These are phyloP conservation scores for Catenaria anguillulae DNA, from an alignment of 371 early-diverging fungal species.

Conservation along the genomic window DNA sequence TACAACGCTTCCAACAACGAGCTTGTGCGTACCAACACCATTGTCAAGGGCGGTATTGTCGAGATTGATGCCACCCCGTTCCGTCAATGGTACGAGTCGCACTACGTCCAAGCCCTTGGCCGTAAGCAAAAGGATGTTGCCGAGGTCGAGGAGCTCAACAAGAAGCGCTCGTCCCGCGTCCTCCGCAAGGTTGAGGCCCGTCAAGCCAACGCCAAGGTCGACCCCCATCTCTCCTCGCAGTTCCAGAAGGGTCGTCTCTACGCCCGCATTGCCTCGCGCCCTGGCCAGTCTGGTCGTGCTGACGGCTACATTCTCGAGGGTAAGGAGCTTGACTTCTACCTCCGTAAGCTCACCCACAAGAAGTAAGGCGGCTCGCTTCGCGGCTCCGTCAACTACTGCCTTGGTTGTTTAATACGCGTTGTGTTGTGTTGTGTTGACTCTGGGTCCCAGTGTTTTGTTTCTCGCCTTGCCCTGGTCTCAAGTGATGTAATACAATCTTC, in stretches of 20 bases:
- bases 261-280: constrained; percentile 90
- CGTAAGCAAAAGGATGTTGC: constrained; percentile 64
- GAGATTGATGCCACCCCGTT: constrained; percentile 98
- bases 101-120: constrained; percentile 82
- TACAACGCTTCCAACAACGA: constrained; percentile 99
- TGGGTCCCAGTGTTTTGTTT: no score
- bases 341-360: constrained; percentile 56
- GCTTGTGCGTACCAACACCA: constrained; percentile 99
- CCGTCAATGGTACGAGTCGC: constrained; percentile 96
- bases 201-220: constrained; percentile 66
- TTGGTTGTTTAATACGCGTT: no score
- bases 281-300: constrained; percentile 97
- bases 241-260: constrained; percentile 87
- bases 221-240: constrained; percentile 81
- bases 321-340: constrained; percentile 94
- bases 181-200: constrained; percentile 76
- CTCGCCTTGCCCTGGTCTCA: no score
- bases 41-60: constrained; percentile 95
- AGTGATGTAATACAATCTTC: no score
- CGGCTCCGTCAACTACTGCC: no score
- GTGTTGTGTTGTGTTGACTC: no score
- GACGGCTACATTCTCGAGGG: constrained; percentile 99
- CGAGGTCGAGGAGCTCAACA: constrained; percentile 38
- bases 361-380: no score
- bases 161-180: constrained; percentile 80